phyloP scores from a whole-genome alignment of 371 early-diverging fungal species.

The Smittium mucronatum region DNA sequence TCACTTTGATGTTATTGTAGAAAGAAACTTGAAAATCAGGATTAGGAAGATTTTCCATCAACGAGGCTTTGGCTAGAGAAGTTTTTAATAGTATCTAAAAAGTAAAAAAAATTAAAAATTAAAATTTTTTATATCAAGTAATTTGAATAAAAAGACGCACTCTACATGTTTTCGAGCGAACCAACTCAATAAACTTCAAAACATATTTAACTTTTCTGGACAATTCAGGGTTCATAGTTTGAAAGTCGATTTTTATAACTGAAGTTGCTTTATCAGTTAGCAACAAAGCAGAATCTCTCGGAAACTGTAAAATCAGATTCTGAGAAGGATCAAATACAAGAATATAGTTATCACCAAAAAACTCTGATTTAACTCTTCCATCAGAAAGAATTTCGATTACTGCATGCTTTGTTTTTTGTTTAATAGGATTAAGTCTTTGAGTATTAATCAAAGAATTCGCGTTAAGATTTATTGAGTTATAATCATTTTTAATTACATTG shows the following conservation, averaged over 20 bases:
- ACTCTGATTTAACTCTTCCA: constrained; percentile 8
- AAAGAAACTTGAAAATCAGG: constrained; percentile 41
- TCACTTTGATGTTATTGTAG: constrained; percentile 35
- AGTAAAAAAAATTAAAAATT: neutral
- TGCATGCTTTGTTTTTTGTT: constrained; percentile 11
- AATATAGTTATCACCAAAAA: constrained; percentile 11
- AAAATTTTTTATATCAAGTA: neutral
- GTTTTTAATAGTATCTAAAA: constrained; percentile 37
- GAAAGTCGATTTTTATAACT: neutral
- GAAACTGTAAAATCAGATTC: constrained; percentile 8
- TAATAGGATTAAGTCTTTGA: constrained; percentile 1
- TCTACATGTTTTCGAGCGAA: constrained; percentile 40
- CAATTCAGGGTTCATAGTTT: constrained; percentile 7
- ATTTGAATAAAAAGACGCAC: neutral
- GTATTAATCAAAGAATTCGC: neutral
- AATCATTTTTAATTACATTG: neutral
- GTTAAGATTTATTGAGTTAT: neutral
- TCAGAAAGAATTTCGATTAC: constrained; percentile 14
- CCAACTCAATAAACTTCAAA: constrained; percentile 32
- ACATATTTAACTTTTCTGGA: constrained; percentile 32
- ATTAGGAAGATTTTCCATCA: constrained; percentile 44
- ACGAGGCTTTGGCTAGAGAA: constrained; percentile 43
- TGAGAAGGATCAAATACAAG: constrained; percentile 9
- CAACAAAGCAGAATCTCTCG: constrained; percentile 2
- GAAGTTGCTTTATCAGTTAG: neutral